Conservation (phyloP, 73 alveolate genomes). For the Tetrahymena borealis region DNA sequence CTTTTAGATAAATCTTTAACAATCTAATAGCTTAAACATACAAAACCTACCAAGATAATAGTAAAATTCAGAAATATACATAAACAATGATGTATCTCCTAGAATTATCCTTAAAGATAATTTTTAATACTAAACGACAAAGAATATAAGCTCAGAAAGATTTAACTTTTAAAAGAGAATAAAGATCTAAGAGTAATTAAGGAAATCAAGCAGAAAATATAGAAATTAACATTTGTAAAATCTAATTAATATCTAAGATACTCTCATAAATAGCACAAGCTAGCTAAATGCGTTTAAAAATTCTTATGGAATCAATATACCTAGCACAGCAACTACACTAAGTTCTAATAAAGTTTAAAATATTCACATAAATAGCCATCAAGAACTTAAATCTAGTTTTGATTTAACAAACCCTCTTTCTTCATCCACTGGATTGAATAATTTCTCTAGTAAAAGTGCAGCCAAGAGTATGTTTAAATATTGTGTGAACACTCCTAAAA, state of each 20-base stretch:
- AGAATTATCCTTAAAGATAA: not conserved
- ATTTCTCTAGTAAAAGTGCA: no score
- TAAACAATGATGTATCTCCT: not conserved
- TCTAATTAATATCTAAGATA: not conserved
- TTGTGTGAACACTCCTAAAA: no score
- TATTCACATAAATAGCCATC: no score
- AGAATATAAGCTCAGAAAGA: not conserved
- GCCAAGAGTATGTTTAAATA: no score
- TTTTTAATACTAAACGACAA: not conserved
- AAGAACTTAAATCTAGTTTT: no score
- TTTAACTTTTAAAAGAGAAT: not conserved
- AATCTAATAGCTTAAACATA: not conserved
- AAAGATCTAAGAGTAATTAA: not conserved
- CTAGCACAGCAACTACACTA: no score
- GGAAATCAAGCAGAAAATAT: not conserved
- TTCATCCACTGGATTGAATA: no score
- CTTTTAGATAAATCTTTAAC: not conserved
- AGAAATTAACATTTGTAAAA: not conserved
- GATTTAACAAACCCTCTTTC: no score
- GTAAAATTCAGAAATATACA: not conserved
- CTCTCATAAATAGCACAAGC: not conserved
- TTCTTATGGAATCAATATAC: not conserved
- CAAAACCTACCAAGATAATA: not conserved
- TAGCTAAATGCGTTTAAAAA: not conserved
- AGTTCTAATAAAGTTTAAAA: no score